Conservation (phyloP, 805 yeast species). For the Cyberlindnera americana region DNA sequence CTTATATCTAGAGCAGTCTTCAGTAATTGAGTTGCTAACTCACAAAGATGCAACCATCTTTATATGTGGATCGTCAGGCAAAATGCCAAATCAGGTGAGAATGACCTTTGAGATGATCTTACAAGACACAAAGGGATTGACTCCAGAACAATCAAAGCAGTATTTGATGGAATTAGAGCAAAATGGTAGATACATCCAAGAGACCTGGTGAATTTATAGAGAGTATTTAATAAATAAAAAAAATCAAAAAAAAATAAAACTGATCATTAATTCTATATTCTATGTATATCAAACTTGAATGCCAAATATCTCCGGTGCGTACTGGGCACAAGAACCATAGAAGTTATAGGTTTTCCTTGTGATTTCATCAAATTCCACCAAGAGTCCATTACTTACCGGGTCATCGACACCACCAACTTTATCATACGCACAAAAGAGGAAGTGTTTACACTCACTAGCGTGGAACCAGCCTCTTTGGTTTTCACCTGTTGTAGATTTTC, state of each 20-base stretch:
- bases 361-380: conserved; percentile 20
- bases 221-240: background rate
- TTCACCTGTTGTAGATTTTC: conserved; percentile 38
- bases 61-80: conserved; percentile 91
- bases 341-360: conserved; percentile 27
- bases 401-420: conserved; percentile 39
- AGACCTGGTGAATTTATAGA: conserved; percentile 92
- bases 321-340: conserved; percentile 29
- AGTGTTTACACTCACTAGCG: conserved; percentile 43
- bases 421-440: conserved; percentile 58
- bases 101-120: conserved; percentile 69
- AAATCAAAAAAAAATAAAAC: background rate
- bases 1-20: conserved; percentile 46
- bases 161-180: conserved; percentile 59
- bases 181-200: conserved; percentile 70
- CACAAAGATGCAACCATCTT: conserved; percentile 60
- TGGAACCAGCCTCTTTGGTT: conserved; percentile 44
- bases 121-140: conserved; percentile 39
- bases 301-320: conserved; percentile 8
- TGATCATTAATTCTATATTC: background rate
- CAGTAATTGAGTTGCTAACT: conserved; percentile 50
- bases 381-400: conserved; percentile 18
- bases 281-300: background rate
- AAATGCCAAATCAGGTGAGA: conserved; percentile 88
- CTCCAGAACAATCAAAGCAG: conserved; percentile 44